A percentile compares a stretch with the other conserved stretches of the same genome.
phyloP scores from a whole-genome alignment of 2,329 filamentous ascomycete genomes.

The Cucurbitaria berberidis region DNA sequence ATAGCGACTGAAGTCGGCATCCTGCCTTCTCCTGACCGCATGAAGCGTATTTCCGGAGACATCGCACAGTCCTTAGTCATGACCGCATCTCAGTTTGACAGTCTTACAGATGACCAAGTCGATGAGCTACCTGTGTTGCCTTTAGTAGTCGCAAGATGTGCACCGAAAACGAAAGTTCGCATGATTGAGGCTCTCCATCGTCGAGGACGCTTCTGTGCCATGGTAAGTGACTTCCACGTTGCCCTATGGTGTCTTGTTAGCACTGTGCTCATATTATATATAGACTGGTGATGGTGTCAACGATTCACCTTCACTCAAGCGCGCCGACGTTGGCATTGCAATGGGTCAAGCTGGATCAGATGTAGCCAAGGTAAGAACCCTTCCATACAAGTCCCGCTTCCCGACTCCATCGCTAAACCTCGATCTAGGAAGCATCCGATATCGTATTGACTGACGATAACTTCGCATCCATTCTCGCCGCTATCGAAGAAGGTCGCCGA shows the following conservation, averaged over 20 bases:
- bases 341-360: conserved; percentile 56
- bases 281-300: conserved; percentile 56
- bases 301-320: conserved; percentile 54
- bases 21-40: no score
- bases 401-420: no score
- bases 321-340: conserved; percentile 54
- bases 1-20: conserved; percentile 54
- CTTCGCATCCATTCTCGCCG: conserved; percentile 54
- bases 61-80: conserved; percentile 40
- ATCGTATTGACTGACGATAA: conserved; percentile 56
- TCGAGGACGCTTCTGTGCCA: conserved; percentile 49
- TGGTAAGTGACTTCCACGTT: no score
- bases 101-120: conserved; percentile 50
- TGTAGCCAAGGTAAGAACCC: conserved; percentile 54
- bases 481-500: conserved; percentile 53
- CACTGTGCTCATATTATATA: no score
- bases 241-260: no score
- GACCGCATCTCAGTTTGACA: conserved; percentile 51
- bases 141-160: conserved; percentile 53
- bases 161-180: conserved; percentile 53
- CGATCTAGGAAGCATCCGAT: conserved; percentile 52
- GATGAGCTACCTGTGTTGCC: conserved; percentile 49
- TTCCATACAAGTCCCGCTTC: no score
- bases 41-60: conserved; percentile 46
- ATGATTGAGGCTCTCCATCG: conserved; percentile 55